Evolutionary conservation across 192 early-diverging fungal genomes (phyloP), one percentile per base, ranked within the genome.

Genomic region (Obelidium mucronatum): DNA sequence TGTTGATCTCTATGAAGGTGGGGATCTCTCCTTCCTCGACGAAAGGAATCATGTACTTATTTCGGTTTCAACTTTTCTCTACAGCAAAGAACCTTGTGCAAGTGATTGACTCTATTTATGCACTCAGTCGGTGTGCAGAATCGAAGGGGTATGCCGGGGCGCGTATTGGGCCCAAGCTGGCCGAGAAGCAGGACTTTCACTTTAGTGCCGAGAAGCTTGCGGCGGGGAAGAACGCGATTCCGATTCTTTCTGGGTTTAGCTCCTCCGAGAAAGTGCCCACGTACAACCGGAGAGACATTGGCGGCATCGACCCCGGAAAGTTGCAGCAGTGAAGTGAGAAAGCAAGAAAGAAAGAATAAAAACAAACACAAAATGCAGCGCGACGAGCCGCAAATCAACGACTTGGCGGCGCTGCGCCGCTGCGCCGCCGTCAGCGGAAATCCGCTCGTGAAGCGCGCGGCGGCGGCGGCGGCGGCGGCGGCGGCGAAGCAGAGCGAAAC

Each of bases 41-140:
- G n/a, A 11, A 39, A n/a, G n/a, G 48, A n/a, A 51, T 15, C 67
- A 90, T 88, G 80, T 88, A 89, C 73, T 51, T n/a, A n/a, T n/a
- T n/a, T n/a, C 24, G 2, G 22, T 60, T 30, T 59, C n/a, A 51
- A 5, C 69, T n/a, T 30, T 37, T n/a, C 53, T 28, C 2, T 33
- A 5, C 36, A 74, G 67, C 69, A 33, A 88, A 86, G 73, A 86
- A 86, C 78, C 65, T 72, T 40, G 81, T 66, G 36, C 78, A 84
- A 51, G 92, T 94, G 1, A 86, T 93, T 22, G 91, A 93, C 80
- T 86, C 87, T 31, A 85, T 95, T 31, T 95, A 89, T 59, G 86
- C 93, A 6, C 78, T 95, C 1, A 91, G 90, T 13, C 82, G 93
- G 5, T 84, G 91, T 65, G 93, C 92, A 17, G 81, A 74, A 78